Base-by-base conservation (phyloP, 805 yeast genomes). In the Zygoascus ofunaensis region DNA sequence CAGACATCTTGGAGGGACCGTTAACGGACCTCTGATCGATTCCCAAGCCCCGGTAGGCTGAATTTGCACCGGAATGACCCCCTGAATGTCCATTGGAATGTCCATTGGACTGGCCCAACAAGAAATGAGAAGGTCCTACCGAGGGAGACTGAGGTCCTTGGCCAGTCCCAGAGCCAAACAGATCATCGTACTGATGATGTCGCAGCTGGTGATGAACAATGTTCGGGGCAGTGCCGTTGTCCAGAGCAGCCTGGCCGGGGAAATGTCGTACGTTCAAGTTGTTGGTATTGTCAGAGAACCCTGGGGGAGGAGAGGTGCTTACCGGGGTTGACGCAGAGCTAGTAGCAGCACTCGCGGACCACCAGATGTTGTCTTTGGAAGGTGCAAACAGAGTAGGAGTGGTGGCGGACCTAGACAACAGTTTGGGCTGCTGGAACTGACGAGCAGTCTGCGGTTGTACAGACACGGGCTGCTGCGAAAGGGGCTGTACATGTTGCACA, bases 261-360 rank as follows among this genome's bases (percentile, higher is more conserved):
- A 34, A 17, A n/a, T 34, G 19, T n/a, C 36, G 15, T 28, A 10
- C 32, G 32, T 28, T 10, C 32, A 10, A 28, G 32, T 14, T 10
- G 32, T 28, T 8, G 24, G 14, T 7, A 12, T 36, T 14, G 39
- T 14, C 30, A 20, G 26, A n/a, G 34, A 36, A 36, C n/a, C 23
- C 17, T 14, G 39, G 21, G n/a, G 39, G 17, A 18, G 39, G 15
- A 5, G 39, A 36, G 22, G 15, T n/a, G 18, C 26, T 19, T 14
- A 17, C 26, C 20, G 42, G 34, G 5, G 41, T 17, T 15, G 33
- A 34, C 7, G 48, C 48, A 23, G 45, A 43, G 34, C 39, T 36
- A 45, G 46, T 12, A 5, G 30, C 46, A 33, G 49, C 32, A 23
- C 36, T 22, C 12, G 37, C 45, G 21, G 45, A 21, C 39, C 41